Evolutionary conservation across 75 land plant genomes (phyloP).

Genomic region (Cunninghamia lanceolata): DNA sequence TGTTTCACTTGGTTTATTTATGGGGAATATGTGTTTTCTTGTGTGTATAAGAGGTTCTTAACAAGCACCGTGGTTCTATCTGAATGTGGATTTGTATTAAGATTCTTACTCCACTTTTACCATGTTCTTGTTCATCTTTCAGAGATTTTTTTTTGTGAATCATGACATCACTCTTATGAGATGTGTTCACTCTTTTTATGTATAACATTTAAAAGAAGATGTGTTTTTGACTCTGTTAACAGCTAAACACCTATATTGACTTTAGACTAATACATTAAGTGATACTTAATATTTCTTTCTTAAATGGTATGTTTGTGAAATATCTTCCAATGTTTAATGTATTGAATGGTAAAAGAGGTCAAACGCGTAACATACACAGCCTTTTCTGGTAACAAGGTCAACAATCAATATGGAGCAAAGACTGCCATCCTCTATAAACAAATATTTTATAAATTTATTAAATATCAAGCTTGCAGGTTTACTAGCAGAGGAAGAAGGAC

Average conservation of each 20-base stretch:
- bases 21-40: not conserved
- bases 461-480: not conserved
- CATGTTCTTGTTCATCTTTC: not conserved
- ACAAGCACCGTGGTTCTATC: not conserved
- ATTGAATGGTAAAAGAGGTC: not conserved
- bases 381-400: not conserved
- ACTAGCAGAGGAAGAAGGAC: not conserved
- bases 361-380: not conserved
- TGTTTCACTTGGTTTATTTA: constrained; percentile 1
- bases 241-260: not conserved
- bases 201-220: not conserved
- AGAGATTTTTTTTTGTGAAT: not conserved
- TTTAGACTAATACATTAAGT: not conserved
- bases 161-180: not conserved
- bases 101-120: not conserved
- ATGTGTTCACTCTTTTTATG: not conserved
- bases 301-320: not conserved
- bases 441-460: not conserved
- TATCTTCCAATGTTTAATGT: not conserved
- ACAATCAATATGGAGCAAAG: not conserved
- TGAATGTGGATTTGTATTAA: not conserved
- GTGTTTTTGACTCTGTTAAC: not conserved
- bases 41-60: not conserved
- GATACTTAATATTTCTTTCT: not conserved
- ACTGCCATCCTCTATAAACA: not conserved